Conservation (phyloP, 768 basidiomycete species). For the Pleurotus eryngii region DNA sequence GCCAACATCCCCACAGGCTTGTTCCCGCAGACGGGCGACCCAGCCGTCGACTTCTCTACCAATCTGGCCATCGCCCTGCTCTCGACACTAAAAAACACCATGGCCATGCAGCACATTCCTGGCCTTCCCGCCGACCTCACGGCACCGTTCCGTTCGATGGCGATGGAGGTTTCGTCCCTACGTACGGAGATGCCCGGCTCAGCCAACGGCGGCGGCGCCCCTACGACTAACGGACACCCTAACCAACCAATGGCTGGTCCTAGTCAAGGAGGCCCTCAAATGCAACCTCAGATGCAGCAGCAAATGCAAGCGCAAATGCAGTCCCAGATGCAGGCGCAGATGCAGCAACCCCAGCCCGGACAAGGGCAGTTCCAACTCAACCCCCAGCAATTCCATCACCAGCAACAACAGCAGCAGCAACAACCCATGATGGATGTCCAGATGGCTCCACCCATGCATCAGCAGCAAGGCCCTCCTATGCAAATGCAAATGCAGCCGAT, state of each 20-base stretch:
- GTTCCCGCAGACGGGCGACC: conserved; percentile 7
- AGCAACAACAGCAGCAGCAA: background rate
- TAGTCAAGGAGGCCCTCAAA: background rate
- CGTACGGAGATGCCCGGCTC: conserved; percentile 12
- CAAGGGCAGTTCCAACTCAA: background rate
- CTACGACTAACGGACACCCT: background rate
- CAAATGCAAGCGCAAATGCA: background rate
- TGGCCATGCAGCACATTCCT: conserved; percentile 5
- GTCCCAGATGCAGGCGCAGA: too few species aligned
- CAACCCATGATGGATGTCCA: background rate
- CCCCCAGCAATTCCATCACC: background rate
- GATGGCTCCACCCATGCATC: background rate
- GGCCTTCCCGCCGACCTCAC: background rate
- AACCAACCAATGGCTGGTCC: background rate
- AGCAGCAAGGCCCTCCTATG: background rate
- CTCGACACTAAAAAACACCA: conserved; percentile 6
- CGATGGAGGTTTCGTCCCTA: conserved; percentile 13
- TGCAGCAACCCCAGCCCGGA: background rate
- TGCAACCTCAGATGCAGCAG: background rate
- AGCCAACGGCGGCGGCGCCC: background rate
- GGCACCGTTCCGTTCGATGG: background rate
- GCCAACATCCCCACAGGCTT: background rate
- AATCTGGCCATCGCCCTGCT: conserved; percentile 6
- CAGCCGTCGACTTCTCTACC: conserved; percentile 8
- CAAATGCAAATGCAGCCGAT: background rate